Evolutionary conservation across 1,139 yeast genomes (phyloP), one percentile per base, ranked within the genome.

Genomic region (Geotrichum armillariae): DNA sequence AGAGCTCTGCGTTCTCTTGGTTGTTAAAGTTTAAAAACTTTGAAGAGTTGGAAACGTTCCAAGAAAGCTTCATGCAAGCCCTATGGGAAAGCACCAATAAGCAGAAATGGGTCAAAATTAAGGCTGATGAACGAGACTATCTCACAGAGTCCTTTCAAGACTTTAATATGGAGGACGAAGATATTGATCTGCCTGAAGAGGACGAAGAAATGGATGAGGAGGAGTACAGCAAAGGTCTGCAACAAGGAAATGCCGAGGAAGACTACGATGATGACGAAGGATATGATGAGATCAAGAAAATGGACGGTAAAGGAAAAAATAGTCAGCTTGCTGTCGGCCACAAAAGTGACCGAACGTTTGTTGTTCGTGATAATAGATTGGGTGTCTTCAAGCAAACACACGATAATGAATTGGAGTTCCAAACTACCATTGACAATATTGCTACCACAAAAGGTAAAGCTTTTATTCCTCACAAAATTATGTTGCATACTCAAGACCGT

Each of bases 401-500:
- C 11, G 73, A 72, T 23, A 77, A 77, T 47, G 75, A 70, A 20
- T 68, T 89, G 42, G 77, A 80, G 53, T 89, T 78, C 60, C 71
- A 78, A 36, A 81, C 95, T 1, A 79, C 94, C 0, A 85, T 90
- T 54, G 77, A 78, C 44, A 76, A 81, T 56, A 66, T 89, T 27
- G 66, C 76, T 14, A 75, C 75, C 46, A 67, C 79, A 14, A 66
- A 73, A 9, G 87, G 89, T n/a, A 71, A 74, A 37, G 60, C 66
- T 11, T 71, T 89, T 47, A 71, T 68, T 7, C 95, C 96, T 1
- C 64, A 72, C 25, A 80, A 82, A 58, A 75, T 85, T 61, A 79
- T 89, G 89, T 72, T 89, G 44, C 95, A 88, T 60, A 78, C 80
- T 60, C 83, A 81, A 57, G 97, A 90, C 66, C 73, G 79, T 25